phyloP scores from a whole-genome alignment of 768 basidiomycete genomes.

The Termitomyces sp. region DNA sequence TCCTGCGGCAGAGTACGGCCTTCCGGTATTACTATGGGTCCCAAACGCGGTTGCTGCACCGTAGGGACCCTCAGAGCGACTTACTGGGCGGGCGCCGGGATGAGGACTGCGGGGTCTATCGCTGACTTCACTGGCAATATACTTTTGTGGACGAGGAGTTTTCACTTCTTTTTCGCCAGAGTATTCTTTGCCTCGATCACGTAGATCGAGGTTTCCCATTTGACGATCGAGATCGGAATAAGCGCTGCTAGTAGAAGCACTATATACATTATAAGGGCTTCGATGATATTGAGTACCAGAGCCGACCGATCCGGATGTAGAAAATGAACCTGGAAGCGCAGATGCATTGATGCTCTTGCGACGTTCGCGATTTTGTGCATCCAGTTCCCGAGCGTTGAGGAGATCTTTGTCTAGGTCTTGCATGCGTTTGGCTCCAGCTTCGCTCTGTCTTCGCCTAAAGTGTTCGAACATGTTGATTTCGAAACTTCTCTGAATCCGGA shows the following conservation, averaged over 20 bases:
- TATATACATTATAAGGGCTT: constrained; percentile 20
- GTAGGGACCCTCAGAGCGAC: constrained; percentile 21
- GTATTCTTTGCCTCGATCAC: constrained; percentile 28
- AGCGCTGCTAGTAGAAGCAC: constrained; percentile 18
- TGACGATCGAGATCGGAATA: constrained; percentile 34
- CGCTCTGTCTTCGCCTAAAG: constrained; percentile 33
- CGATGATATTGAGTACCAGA: constrained; percentile 21
- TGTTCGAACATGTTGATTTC: constrained; percentile 3
- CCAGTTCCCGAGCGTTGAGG: constrained; percentile 52
- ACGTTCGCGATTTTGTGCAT: constrained; percentile 44
- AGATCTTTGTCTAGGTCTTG: constrained; percentile 56
- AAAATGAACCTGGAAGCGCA: constrained; percentile 23
- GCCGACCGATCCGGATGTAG: constrained; percentile 17
- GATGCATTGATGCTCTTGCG: constrained; percentile 49
- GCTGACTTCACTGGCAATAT: constrained; percentile 36
- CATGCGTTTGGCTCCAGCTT: constrained; percentile 36
- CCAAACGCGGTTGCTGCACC: constrained; percentile 25
- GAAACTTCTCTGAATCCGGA: not conserved
- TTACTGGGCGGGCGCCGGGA: constrained; percentile 23
- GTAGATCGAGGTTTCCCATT: constrained; percentile 36
- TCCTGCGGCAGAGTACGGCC: constrained; percentile 14
- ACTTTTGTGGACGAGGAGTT: constrained; percentile 36
- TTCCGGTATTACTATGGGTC: constrained; percentile 21
- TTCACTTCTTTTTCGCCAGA: constrained; percentile 27
- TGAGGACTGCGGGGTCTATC: constrained; percentile 35